Percentiles rank a stretch among this genome's conserved stretches.
phyloP scores from a whole-genome alignment of 768 basidiomycete species.

The Agaricus blazei region DNA sequence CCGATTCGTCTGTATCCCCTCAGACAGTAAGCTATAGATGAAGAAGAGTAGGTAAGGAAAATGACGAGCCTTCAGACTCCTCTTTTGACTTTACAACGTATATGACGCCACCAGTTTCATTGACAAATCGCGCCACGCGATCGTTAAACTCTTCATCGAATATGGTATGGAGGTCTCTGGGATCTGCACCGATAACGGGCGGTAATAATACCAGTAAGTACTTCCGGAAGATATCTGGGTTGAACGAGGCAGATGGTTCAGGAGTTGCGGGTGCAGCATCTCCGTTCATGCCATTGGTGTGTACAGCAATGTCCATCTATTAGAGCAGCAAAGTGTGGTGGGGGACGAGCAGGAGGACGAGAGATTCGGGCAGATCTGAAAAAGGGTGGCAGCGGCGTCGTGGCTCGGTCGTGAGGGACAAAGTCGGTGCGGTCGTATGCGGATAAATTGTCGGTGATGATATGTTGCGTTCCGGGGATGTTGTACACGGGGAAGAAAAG shows the following conservation, averaged over 20 bases:
- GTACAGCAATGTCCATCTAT: slow-evolving; percentile 17
- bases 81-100: slow-evolving; percentile 81
- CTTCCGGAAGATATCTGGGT: slow-evolving; percentile 61
- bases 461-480: too few relatives aligned
- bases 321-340: background rate
- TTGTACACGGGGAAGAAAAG: too few relatives aligned
- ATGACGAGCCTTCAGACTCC: slow-evolving; percentile 60
- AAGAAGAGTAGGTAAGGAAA: background rate
- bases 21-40: slow-evolving; percentile 1
- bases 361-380: too few relatives aligned
- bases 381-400: too few relatives aligned
- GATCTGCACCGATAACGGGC: slow-evolving; percentile 70
- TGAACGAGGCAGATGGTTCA: slow-evolving; percentile 39
- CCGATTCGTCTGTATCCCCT: slow-evolving; percentile 50
- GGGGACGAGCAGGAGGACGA: background rate
- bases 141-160: slow-evolving; percentile 76
- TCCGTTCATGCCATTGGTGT: slow-evolving; percentile 22
- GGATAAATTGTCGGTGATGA: too few relatives aligned
- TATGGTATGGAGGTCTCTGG: slow-evolving; percentile 58
- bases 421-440: too few relatives aligned
- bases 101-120: slow-evolving; percentile 69
- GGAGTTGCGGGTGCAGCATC: slow-evolving; percentile 12
- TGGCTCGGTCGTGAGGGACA: too few relatives aligned
- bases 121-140: slow-evolving; percentile 68
- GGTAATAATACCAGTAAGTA: slow-evolving; percentile 75